Evolutionary conservation across 768 basidiomycete genomes (phyloP), one percentile per base, ranked within the genome.

Genomic region (Leccinum pellstonianum): DNA sequence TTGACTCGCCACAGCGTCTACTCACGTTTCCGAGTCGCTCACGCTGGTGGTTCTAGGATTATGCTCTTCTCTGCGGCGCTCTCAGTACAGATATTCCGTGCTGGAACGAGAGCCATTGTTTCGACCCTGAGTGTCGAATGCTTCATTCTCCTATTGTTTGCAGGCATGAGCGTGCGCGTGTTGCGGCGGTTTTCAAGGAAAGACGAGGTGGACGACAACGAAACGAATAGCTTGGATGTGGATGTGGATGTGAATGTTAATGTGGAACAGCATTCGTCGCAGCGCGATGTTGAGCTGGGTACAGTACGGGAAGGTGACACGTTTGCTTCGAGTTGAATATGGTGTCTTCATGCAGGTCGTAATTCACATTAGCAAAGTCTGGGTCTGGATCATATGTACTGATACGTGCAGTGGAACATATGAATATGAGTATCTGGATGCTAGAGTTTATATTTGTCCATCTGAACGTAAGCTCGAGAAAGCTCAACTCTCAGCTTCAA

Each of bases 21-120:
- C 41, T 52, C 17, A 38, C 38, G 17, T 17, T 38, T 9, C 38
- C 38, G 38, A 17, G 38, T 38, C 15, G 33, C 12, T 52, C 15
- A 33, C 3, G 17, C 15, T 10, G n/a, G 9, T 38, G 27, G n/a
- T 23, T 54, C 2, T 25, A 65, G 59, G 21, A 65, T 62, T 6
- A 15, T 11, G 1, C 37, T 66, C 11, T 65, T 65, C 15, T 51
- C 52, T 5, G 1, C 23, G 4, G 64, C 64, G 2, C 54, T 64
- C 19, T 29, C 35, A 10, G 5, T 66, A 3, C 56, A 61, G 27
- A 55, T 66, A 4, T 65, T 66, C 14, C 2, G 29, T n/a, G 23
- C 55, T 7, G 52, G 33, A n/a, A 23, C 56, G 7, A 47, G 3
- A 25, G 43, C 11, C 0, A 56, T 55, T 17, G 31, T 54, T 15